These are phyloP conservation scores for Colletotrichum filicis DNA, from an alignment of 2,329 filamentous ascomycete species.

Conservation along the genomic window DNA sequence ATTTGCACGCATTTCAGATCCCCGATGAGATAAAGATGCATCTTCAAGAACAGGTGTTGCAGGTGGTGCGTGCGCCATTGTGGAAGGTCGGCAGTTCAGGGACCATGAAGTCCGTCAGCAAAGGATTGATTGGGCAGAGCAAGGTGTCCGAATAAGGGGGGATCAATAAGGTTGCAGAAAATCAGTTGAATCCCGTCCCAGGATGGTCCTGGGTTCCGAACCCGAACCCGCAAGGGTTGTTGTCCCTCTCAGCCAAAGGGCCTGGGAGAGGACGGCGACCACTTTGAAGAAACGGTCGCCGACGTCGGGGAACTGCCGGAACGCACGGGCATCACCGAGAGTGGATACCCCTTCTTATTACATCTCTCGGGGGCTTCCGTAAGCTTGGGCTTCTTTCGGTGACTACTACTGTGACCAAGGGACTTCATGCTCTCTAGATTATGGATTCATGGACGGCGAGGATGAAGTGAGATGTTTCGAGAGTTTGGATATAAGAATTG, in stretches of 20 bases:
- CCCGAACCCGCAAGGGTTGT: background rate
- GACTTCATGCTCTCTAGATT: background rate
- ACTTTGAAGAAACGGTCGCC: constrained; percentile 18
- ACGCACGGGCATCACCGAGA: constrained; percentile 27
- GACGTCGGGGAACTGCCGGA: constrained; percentile 21
- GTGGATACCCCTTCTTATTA: background rate
- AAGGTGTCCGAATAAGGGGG: background rate
- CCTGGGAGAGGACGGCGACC: constrained; percentile 1
- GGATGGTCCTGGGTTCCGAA: background rate
- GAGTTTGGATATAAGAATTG: background rate
- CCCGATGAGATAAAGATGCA: background rate
- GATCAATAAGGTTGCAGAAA: constrained; percentile 24
- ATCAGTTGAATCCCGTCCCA: background rate
- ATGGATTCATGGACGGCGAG: background rate
- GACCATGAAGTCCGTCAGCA: background rate
- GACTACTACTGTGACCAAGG: background rate
- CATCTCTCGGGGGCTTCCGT: background rate
- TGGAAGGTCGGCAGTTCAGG: background rate
- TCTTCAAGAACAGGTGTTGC: background rate
- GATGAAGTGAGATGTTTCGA: background rate
- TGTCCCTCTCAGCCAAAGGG: background rate
- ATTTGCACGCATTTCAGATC: background rate
- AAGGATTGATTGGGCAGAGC: background rate
- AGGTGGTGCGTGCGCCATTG: background rate
- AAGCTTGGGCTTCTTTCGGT: background rate